Evolutionary conservation across 2,329 filamentous ascomycete species (phyloP).

Genomic region (Bipolaris bicolor): DNA sequence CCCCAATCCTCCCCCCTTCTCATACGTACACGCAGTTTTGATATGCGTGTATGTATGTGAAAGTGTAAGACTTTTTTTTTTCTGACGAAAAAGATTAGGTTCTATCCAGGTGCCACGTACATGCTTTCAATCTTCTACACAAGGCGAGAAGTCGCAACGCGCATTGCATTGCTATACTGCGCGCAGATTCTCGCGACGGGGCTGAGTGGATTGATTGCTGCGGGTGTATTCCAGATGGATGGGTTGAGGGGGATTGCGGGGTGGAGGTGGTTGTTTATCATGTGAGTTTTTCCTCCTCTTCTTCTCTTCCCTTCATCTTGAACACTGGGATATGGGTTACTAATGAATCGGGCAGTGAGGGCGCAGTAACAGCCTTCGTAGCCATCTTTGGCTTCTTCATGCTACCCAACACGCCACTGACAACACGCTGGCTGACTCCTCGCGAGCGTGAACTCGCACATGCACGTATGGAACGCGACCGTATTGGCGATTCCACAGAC

Average conservation of each 20-base stretch:
- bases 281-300: conserved; percentile 28
- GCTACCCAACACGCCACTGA: conserved; percentile 41
- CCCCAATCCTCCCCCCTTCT: no score
- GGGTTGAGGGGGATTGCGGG: conserved; percentile 39
- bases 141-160: conserved; percentile 53
- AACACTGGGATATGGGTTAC: not conserved
- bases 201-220: conserved; percentile 55
- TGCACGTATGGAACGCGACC: conserved; percentile 54
- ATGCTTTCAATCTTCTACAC: conserved; percentile 72
- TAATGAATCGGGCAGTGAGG: conserved; percentile 25
- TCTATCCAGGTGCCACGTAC: conserved; percentile 67
- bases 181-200: conserved; percentile 50
- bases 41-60: no score
- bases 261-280: conserved; percentile 51
- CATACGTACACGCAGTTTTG: no score
- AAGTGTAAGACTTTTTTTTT: no score
- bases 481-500: conserved; percentile 52
- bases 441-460: conserved; percentile 53
- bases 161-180: conserved; percentile 48
- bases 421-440: conserved; percentile 54
- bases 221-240: conserved; percentile 47
- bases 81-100: conserved; percentile 31
- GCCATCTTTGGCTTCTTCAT: conserved; percentile 40
- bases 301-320: not conserved
- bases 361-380: conserved; percentile 32